Percentiles rank a stretch among this genome's conserved stretches.
These are phyloP conservation scores for Chenopodium formosanum DNA, from an alignment of 148 eudicot species.

Conservation along the genomic window DNA sequence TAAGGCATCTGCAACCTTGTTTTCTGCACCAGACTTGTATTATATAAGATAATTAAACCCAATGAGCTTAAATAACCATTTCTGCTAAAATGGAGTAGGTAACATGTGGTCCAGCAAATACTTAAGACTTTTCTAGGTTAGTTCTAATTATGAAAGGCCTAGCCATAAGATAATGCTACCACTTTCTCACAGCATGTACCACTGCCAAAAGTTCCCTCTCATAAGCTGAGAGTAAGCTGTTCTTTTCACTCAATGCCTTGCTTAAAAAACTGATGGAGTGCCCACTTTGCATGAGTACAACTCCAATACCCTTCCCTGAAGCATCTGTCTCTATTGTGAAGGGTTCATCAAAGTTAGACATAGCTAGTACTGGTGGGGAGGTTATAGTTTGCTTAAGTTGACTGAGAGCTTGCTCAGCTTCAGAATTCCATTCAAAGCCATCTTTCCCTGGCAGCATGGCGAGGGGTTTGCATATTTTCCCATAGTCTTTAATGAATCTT, in stretches of 20 bases:
- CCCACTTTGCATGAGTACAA: not conserved
- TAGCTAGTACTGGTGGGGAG: not conserved
- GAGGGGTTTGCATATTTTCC: no score
- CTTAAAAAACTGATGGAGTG: not conserved
- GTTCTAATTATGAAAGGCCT: not conserved
- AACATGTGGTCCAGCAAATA: not conserved
- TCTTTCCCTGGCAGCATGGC: no score
- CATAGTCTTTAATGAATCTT: no score
- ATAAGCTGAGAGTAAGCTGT: not conserved
- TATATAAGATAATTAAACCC: not conserved
- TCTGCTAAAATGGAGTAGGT: not conserved
- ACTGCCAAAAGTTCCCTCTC: not conserved
- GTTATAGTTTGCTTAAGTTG: rapidly evolving
- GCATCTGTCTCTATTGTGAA: not conserved
- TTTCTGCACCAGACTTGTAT: not conserved
- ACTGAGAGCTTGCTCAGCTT: not conserved
- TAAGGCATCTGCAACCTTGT: not conserved
- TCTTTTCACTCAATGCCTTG: not conserved
- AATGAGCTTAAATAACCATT: not conserved
- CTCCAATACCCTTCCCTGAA: not conserved
- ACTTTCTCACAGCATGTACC: not conserved
- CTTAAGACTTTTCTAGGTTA: not conserved
- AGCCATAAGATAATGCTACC: not conserved
- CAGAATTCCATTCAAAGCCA: no score
- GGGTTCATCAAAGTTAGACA: not conserved